Base-by-base conservation (phyloP, 2,329 filamentous ascomycete genomes). In the Fusarium devonianum region DNA sequence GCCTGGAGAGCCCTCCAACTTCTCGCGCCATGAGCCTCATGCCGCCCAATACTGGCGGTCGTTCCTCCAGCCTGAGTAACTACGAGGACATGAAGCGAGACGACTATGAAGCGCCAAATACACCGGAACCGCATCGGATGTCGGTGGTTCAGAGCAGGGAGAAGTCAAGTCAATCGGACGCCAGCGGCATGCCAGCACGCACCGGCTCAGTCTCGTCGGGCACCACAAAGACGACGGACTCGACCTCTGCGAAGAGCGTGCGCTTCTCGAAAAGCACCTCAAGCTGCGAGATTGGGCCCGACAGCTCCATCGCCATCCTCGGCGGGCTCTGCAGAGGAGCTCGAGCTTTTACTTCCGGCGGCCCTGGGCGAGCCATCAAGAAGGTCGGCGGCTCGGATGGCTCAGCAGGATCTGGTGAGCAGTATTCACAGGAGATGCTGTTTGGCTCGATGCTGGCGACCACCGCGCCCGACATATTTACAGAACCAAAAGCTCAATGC, bases 241-340 rank as follows among this genome's bases (percentile, higher is more conserved):
- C 39, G 3, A 14, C n/a, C 5, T 49, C 46, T 4, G 19, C 32
- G 13, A 30, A 28, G 12, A 40, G 39, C 30, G 29, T 23, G 4
- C 32, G 19, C n/a, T 26, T 21, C 3, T 18, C 32, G 35, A 35
- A 40, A 46, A 41, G 14, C 10, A 3, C 7, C 5, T 11, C 11
- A 6, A 23, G 12, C 25, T 32, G 40, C 12, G 39, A 25, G 7
- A 43, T 77, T 18, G 69, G 71, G 0, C 53, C 68, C 1, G 63
- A 67, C 12, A 75, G 72, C 54, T 72, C 69, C 3, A 69, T 74
- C 23, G 63, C 69, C 33, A 60, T 63, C 19, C 50, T 72, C 13
- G 69, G 67, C 8, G 71, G 74, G 0, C 69, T 76, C 36, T 77
- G 75, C 53, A 49, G 67, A 6, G 74, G 74, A 2, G 72, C 74